Evolutionary conservation across 768 basidiomycete genomes (phyloP).

Genomic region (Kwoniella dendrophila): DNA sequence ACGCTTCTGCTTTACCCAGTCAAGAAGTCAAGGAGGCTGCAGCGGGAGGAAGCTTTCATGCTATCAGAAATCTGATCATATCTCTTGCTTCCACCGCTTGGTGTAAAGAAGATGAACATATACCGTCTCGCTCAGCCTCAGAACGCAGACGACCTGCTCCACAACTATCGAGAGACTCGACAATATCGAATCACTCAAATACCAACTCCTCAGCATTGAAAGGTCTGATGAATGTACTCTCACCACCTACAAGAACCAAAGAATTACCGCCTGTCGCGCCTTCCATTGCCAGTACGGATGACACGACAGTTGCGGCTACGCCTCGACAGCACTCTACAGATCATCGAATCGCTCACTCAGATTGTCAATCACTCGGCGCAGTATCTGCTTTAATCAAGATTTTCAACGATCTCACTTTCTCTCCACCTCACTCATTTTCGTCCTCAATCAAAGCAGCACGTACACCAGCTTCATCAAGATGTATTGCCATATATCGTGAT

Average conservation of each 20-base stretch:
- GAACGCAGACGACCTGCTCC: slow-evolving; percentile 14
- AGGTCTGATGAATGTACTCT: slow-evolving; percentile 30
- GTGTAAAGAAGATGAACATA: slow-evolving; percentile 33
- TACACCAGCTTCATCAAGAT: slow-evolving; percentile 54
- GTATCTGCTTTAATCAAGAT: slow-evolving; percentile 55
- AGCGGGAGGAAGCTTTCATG: slow-evolving; percentile 40
- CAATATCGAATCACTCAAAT: neutral
- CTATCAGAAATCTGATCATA: slow-evolving; percentile 43
- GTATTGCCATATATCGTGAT: slow-evolving; percentile 57
- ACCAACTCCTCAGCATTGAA: slow-evolving; percentile 24
- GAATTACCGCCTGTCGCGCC: slow-evolving; percentile 40
- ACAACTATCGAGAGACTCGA: slow-evolving; percentile 9
- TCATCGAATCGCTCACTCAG: slow-evolving; percentile 30
- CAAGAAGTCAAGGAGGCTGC: slow-evolving; percentile 39
- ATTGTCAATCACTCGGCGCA: slow-evolving; percentile 43
- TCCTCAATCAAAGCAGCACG: slow-evolving; percentile 41
- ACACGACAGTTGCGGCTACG: neutral
- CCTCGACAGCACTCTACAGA: slow-evolving; percentile 1
- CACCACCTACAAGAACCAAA: slow-evolving; percentile 30
- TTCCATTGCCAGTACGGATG: slow-evolving; percentile 19
- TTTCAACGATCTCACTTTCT: slow-evolving; percentile 57
- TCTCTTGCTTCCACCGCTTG: slow-evolving; percentile 37
- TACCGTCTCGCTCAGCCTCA: neutral
- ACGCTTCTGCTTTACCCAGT: slow-evolving; percentile 35
- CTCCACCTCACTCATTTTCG: slow-evolving; percentile 47